phyloP scores from a whole-genome alignment of 768 basidiomycete genomes.

The Auricularia sp. region DNA sequence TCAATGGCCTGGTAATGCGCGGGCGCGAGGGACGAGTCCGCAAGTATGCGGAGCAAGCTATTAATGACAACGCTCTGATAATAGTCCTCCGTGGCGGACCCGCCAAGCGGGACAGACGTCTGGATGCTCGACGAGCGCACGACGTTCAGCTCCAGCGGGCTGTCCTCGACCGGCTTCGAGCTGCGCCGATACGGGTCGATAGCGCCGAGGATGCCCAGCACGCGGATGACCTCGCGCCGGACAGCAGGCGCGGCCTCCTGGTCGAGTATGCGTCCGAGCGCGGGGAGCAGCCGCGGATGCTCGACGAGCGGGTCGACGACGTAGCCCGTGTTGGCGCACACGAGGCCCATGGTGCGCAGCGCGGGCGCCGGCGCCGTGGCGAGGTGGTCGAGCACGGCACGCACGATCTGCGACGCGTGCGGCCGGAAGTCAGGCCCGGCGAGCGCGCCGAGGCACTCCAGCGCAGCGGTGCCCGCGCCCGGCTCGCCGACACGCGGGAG shows the following conservation, averaged over 20 bases:
- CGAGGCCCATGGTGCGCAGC: conserved; percentile 34
- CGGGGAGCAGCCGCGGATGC: conserved; percentile 33
- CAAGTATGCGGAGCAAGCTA: conserved; percentile 74
- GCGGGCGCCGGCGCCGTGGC: conserved; percentile 13
- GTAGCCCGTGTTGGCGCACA: conserved; percentile 35
- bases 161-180: neutral
- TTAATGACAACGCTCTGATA: conserved; percentile 95
- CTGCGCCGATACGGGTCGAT: conserved; percentile 38
- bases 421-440: conserved; percentile 34
- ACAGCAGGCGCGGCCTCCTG: conserved; percentile 28
- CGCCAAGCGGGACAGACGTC: conserved; percentile 12
- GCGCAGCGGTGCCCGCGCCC: conserved; percentile 29
- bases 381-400: conserved; percentile 35
- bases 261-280: conserved; percentile 33
- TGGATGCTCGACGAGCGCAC: conserved; percentile 13
- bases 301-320: conserved; percentile 38
- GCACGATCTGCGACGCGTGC: conserved; percentile 31
- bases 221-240: conserved; percentile 34
- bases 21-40: conserved; percentile 75
- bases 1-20: conserved; percentile 93
- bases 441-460: conserved; percentile 37
- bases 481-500: conserved; percentile 32
- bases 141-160: neutral
- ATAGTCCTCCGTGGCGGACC: conserved; percentile 78
- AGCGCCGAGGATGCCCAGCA: conserved; percentile 41